Evolutionary conservation across 352 stramenopile species (phyloP).

Genomic region (Pelagophyceae sp.): DNA sequence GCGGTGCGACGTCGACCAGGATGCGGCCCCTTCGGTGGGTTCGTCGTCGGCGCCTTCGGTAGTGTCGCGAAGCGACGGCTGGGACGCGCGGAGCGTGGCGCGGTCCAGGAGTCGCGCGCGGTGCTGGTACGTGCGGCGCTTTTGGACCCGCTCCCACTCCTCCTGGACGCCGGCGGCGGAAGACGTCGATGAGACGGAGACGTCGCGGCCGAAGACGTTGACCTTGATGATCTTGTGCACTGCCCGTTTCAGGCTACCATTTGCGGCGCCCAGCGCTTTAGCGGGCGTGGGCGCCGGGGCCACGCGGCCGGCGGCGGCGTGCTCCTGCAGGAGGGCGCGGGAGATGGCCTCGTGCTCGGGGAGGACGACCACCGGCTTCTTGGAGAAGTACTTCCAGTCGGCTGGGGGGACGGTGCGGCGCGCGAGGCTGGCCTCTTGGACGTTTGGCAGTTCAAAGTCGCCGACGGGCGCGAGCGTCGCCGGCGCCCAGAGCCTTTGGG

Average conservation of each 20-base stretch:
- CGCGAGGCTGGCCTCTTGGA: background rate
- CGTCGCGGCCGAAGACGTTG: background rate
- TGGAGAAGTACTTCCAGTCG: slow-evolving; percentile 2
- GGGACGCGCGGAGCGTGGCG: too few species aligned
- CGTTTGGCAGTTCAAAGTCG: slow-evolving; percentile 5
- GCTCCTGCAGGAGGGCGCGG: background rate
- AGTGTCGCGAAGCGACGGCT: too few species aligned
- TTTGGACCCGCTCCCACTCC: background rate
- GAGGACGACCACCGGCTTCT: background rate
- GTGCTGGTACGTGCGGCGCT: too few species aligned
- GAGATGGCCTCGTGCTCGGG: background rate
- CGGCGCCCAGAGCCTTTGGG: slow-evolving; percentile 2
- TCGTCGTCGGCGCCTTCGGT: too few species aligned
- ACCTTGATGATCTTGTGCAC: background rate
- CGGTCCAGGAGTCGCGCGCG: too few species aligned
- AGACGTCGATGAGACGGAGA: too few species aligned
- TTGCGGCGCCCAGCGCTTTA: too few species aligned
- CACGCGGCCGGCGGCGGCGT: too few species aligned
- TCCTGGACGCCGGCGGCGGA: background rate
- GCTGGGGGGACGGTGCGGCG: background rate
- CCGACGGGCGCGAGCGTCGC: background rate
- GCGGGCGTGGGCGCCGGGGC: too few species aligned
- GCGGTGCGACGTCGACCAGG: too few species aligned
- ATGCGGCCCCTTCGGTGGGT: too few species aligned
- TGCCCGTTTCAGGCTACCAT: too few species aligned